Conservation (phyloP, 108 stramenopile species). For the Discostella stelligeroides region DNA sequence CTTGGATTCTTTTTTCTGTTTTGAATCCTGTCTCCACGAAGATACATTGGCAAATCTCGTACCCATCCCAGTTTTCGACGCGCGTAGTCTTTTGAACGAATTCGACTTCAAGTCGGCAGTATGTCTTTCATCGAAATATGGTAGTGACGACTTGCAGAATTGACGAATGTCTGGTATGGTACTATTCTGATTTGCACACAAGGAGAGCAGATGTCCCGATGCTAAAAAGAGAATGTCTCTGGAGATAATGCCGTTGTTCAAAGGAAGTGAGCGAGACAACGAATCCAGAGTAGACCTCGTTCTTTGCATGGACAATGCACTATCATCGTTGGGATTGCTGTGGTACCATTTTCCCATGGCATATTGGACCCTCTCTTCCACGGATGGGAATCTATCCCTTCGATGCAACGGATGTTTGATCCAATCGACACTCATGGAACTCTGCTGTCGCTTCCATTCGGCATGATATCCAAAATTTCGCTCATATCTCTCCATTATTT, state of each 20-base stretch:
- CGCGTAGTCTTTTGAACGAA: constrained; percentile 40
- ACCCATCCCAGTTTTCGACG: constrained; percentile 17
- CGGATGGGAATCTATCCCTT: constrained; percentile 63
- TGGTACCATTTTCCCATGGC: constrained; percentile 78
- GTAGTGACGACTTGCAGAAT: constrained; percentile 32
- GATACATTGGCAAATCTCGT: constrained; percentile 26
- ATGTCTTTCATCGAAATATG: constrained; percentile 36
- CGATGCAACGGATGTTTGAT: constrained; percentile 13
- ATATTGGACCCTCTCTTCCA: constrained; percentile 67
- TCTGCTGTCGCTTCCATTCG: background rate
- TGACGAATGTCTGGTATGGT: constrained; percentile 15
- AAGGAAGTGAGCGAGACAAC: background rate
- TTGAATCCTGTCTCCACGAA: constrained; percentile 26
- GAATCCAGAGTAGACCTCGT: constrained; percentile 4
- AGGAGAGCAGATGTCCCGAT: constrained; percentile 24
- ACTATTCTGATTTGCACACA: constrained; percentile 24
- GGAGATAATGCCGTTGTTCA: constrained; percentile 8
- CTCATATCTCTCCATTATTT: constrained; percentile 45
- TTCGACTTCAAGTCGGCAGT: constrained; percentile 51
- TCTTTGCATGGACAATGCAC: constrained; percentile 26
- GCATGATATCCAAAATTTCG: constrained; percentile 39
- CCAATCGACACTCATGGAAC: background rate
- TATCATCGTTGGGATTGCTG: background rate
- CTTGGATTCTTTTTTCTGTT: constrained; percentile 30
- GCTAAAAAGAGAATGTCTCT: constrained; percentile 35